A percentile compares a stretch with the other conserved stretches of the same genome.
These are phyloP conservation scores for Dictyostelium purpureum DNA, from an alignment of 78 protist species.

Conservation along the genomic window DNA sequence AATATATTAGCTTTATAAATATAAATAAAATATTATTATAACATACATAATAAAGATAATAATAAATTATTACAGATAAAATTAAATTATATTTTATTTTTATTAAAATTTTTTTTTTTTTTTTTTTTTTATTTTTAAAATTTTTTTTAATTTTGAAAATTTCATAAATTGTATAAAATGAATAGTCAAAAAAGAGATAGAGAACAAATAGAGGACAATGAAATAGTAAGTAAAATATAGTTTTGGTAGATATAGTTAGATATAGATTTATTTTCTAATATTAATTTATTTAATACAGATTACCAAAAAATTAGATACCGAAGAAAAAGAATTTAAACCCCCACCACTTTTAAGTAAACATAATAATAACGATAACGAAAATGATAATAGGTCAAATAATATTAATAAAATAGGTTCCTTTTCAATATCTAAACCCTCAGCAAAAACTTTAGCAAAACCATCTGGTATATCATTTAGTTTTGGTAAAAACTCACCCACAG, in stretches of 20 bases:
- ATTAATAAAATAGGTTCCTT: background rate
- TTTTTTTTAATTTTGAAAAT: too few species aligned
- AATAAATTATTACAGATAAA: too few species aligned
- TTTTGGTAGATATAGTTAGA: too few species aligned
- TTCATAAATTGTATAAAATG: background rate
- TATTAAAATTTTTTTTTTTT: background rate
- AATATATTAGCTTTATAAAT: too few species aligned
- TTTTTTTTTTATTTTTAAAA: background rate
- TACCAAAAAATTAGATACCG: background rate
- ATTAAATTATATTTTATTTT: background rate
- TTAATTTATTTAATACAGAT: background rate
- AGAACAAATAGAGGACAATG: background rate
- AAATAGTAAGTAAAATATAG: background rate
- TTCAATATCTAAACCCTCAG: background rate
- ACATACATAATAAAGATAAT: too few species aligned
- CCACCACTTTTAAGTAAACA: background rate
- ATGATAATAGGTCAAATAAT: background rate
- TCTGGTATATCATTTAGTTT: slow-evolving; percentile 13
- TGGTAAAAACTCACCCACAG: slow-evolving; percentile 13
- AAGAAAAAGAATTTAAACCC: slow-evolving; percentile 1
- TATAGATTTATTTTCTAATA: background rate
- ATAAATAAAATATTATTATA: too few species aligned
- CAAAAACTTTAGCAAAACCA: background rate
- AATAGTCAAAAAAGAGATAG: slow-evolving; percentile 3
- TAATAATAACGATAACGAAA: background rate